Conservation (phyloP, 2,329 filamentous ascomycete species). For the Pseudogymnoascus sp. region DNA sequence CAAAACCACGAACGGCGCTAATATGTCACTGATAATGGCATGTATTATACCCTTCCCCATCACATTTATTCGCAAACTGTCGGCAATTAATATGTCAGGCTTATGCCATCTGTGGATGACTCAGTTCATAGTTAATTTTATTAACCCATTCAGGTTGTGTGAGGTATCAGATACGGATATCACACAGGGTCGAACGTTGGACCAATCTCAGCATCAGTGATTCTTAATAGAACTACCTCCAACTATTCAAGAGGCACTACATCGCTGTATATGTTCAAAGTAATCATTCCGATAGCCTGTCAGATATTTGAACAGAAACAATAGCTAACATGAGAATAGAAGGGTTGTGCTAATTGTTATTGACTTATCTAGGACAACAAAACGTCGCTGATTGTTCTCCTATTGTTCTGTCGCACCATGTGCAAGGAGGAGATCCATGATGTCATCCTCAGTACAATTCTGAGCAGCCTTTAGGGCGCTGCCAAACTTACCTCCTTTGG, state of each 20-base stretch:
- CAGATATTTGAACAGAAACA: neutral
- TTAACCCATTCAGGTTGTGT: neutral
- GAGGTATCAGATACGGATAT: neutral
- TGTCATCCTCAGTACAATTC: neutral
- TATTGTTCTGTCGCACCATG: neutral
- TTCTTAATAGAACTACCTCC: neutral
- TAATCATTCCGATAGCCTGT: neutral
- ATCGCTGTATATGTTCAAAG: neutral
- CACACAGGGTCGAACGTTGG: neutral
- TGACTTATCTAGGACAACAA: no score
- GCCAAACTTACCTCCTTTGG: neutral
- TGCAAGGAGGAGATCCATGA: neutral
- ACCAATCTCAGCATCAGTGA: neutral
- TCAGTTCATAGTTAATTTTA: neutral
- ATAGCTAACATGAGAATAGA: neutral
- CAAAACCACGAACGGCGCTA: neutral
- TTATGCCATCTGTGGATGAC: neutral
- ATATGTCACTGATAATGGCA: neutral
- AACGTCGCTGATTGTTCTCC: neutral
- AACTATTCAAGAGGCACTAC: neutral
- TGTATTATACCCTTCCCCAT: neutral
- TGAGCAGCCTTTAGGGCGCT: slow-evolving; percentile 5
- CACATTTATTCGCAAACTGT: neutral
- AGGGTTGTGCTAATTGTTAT: no score
- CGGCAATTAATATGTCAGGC: neutral